Percentiles rank a stretch among this genome's conserved stretches.
Evolutionary conservation across 139 green algal species (phyloP).

Genomic region (Chlorella sorokiniana): DNA sequence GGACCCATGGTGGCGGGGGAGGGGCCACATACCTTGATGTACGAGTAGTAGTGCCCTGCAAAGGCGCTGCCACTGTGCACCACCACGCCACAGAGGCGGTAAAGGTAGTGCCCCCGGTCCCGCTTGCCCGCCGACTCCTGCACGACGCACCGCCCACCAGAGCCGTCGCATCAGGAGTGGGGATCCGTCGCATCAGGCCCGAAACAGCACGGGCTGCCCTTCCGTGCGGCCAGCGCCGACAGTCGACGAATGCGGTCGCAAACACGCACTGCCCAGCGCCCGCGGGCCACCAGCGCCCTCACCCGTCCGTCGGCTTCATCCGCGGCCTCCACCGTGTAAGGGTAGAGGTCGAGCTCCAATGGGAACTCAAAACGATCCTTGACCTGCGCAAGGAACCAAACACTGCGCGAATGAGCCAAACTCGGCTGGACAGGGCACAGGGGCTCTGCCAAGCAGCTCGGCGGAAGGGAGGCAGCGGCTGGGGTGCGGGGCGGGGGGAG

Average conservation of each 20-base stretch:
- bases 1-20: neutral
- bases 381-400: conserved; percentile 29
- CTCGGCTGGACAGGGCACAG: too few relatives aligned
- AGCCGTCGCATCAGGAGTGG: neutral
- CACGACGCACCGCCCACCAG: neutral
- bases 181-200: neutral
- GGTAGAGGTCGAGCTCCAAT: conserved; percentile 79
- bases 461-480: too few relatives aligned
- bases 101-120: conserved; percentile 62
- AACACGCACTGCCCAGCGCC: neutral
- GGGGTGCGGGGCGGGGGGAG: too few relatives aligned
- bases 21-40: conserved; percentile 55
- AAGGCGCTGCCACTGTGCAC: conserved; percentile 93
- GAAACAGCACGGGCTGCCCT: too few relatives aligned
- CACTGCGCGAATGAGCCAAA: neutral
- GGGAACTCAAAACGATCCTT: conserved; percentile 90
- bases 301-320: conserved; percentile 43
- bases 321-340: conserved; percentile 82
- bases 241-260: too few relatives aligned
- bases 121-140: neutral
- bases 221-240: too few relatives aligned
- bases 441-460: too few relatives aligned
- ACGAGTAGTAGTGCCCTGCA: conserved; percentile 96
- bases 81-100: conserved; percentile 87
- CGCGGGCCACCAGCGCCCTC: too few relatives aligned